phyloP scores from a whole-genome alignment of 2,329 filamentous ascomycete genomes.

The Plenodomus tracheiphilus region DNA sequence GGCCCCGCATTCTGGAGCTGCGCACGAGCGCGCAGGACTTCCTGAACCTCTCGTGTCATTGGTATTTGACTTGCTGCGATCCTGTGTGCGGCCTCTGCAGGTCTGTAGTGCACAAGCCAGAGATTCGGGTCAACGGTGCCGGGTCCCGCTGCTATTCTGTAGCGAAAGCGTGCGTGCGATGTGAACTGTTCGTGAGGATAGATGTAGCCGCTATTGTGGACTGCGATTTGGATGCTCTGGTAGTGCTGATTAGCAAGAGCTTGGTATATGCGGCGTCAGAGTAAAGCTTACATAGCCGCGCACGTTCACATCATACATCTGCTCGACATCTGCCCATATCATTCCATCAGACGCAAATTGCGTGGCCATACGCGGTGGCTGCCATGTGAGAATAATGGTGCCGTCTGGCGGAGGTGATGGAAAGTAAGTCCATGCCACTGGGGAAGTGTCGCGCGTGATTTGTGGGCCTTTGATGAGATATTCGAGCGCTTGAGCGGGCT shows the following conservation, averaged over 20 bases:
- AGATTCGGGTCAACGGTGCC: slow-evolving; percentile 76
- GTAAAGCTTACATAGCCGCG: slow-evolving; percentile 63
- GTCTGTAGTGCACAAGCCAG: slow-evolving; percentile 90
- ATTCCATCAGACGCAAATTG: slow-evolving; percentile 91
- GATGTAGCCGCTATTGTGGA: slow-evolving; percentile 79
- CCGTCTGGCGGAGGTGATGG: slow-evolving; percentile 76
- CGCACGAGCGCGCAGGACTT: slow-evolving; percentile 63
- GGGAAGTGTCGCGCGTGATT: slow-evolving; percentile 79
- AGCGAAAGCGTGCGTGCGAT: slow-evolving; percentile 79
- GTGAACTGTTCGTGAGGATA: slow-evolving; percentile 72
- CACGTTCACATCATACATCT: slow-evolving; percentile 74
- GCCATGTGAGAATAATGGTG: slow-evolving; percentile 84
- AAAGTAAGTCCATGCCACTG: slow-evolving; percentile 93
- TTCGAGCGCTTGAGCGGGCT: slow-evolving; percentile 76
- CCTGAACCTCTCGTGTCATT: slow-evolving; percentile 61
- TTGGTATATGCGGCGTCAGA: neutral
- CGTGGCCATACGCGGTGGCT: slow-evolving; percentile 69
- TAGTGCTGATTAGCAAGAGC: neutral
- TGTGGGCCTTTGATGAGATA: slow-evolving; percentile 83
- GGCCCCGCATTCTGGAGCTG: slow-evolving; percentile 73
- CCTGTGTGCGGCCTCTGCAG: slow-evolving; percentile 72
- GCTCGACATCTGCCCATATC: slow-evolving; percentile 83
- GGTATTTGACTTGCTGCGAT: slow-evolving; percentile 71
- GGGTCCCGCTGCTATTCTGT: slow-evolving; percentile 76
- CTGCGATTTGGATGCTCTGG: slow-evolving; percentile 85